A percentile compares a stretch with the other conserved stretches of the same genome.
Evolutionary conservation across 495 filamentous ascomycete species (phyloP).

Genomic region (Talaromyces wortmannii): DNA sequence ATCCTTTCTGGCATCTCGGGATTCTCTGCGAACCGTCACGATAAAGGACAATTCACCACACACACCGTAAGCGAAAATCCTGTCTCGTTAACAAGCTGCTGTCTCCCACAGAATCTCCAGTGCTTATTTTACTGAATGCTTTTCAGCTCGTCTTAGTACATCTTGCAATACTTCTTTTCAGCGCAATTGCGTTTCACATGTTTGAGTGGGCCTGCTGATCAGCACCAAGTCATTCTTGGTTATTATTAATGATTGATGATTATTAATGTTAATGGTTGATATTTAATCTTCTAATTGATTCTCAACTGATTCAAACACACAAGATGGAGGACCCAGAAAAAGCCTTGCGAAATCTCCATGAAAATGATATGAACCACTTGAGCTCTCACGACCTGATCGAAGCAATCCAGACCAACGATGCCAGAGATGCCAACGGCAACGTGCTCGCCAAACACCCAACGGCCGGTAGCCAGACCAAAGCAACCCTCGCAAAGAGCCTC

Average conservation of each 20-base stretch:
- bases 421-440: neutral
- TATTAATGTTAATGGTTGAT: neutral
- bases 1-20: neutral
- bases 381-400: neutral
- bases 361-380: neutral
- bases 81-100: too few relatives aligned
- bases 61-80: too few relatives aligned
- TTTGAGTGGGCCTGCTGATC: neutral
- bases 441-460: neutral
- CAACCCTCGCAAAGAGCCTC: slow-evolving; percentile 18
- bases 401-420: neutral
- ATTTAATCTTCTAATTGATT: neutral
- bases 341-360: neutral
- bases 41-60: too few relatives aligned
- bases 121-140: too few relatives aligned
- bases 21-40: neutral
- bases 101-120: too few relatives aligned
- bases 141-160: too few relatives aligned
- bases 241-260: too few relatives aligned
- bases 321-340: neutral
- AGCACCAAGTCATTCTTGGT: neutral
- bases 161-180: too few relatives aligned
- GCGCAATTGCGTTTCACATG: too few relatives aligned
- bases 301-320: neutral
- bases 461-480: neutral